Evolutionary conservation across 768 basidiomycete genomes (phyloP).

Genomic region (Pseudohyphozyma bogoriensis): DNA sequence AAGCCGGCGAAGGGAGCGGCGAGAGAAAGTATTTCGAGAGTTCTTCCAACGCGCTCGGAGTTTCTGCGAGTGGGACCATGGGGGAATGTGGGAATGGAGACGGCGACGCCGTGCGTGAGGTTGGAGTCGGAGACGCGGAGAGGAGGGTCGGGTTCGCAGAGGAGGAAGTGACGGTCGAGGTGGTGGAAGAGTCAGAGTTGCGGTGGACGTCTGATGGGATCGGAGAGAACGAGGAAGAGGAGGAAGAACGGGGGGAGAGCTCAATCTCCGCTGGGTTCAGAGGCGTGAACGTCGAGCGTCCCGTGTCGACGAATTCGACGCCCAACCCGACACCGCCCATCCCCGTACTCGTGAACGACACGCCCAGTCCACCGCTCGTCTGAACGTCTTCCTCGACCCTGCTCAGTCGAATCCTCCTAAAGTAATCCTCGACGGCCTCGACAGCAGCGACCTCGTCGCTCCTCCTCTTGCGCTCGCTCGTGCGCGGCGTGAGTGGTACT

Average conservation of each 20-base stretch:
- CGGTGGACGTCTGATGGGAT: neutral
- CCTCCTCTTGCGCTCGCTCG: slow-evolving; percentile 3
- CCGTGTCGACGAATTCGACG: slow-evolving; percentile 25
- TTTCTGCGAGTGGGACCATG: neutral
- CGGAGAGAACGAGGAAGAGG: neutral
- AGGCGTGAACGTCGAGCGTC: slow-evolving; percentile 20
- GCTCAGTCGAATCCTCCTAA: slow-evolving; percentile 13
- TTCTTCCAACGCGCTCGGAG: slow-evolving; percentile 17
- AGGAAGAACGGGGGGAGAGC: neutral
- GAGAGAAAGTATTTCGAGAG: slow-evolving; percentile 22
- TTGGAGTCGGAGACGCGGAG: neutral
- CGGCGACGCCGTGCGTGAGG: neutral
- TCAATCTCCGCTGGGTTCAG: neutral
- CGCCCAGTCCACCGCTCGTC: neutral
- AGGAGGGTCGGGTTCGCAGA: neutral
- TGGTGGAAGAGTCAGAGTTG: neutral
- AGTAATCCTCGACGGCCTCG: slow-evolving; percentile 22
- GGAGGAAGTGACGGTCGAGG: neutral
- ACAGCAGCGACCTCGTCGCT: slow-evolving; percentile 9
- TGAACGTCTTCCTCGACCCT: slow-evolving; percentile 16
- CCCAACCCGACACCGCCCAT: slow-evolving; percentile 10
- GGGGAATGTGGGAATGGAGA: neutral
- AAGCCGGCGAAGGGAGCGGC: neutral
- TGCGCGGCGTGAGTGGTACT: slow-evolving; percentile 14
- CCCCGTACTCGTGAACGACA: no score